Percentiles rank a stretch among this genome's conserved stretches.
Conservation (phyloP, 208 protist genomes). For the Trypanosoma lewisi region DNA sequence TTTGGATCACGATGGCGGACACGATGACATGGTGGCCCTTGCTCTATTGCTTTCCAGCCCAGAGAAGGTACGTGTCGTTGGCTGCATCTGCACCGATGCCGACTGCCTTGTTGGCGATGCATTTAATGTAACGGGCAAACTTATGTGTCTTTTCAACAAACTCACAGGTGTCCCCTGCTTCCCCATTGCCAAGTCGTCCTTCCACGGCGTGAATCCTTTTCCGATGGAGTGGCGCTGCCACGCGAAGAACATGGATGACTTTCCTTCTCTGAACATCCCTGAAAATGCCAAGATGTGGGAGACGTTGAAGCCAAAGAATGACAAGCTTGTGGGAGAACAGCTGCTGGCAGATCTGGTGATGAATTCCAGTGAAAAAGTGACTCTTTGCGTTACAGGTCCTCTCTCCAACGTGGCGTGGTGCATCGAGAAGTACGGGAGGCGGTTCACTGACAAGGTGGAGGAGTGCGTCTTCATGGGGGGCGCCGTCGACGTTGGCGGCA, state of each 20-base stretch:
- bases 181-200: constrained; percentile 68
- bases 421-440: constrained; percentile 72
- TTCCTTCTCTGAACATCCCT: constrained; percentile 79
- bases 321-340: constrained; percentile 66
- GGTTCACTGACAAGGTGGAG: constrained; percentile 76
- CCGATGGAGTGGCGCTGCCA: constrained; percentile 76
- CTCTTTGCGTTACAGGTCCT: constrained; percentile 85
- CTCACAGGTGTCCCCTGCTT: constrained; percentile 44
- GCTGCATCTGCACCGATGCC: constrained; percentile 75
- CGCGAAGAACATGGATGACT: constrained; percentile 83
- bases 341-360: constrained; percentile 78
- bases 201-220: constrained; percentile 82
- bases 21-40: constrained; percentile 84
- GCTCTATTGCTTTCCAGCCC: constrained; percentile 69
- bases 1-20: constrained; percentile 85
- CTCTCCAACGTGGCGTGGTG: constrained; percentile 86
- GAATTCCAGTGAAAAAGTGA: constrained; percentile 66
- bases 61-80: constrained; percentile 77
- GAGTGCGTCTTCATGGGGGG: constrained; percentile 89
- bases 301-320: constrained; percentile 35
- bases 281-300: constrained; percentile 51
- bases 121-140: constrained; percentile 69
- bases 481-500: constrained; percentile 78
- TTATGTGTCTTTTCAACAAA: constrained; percentile 74
- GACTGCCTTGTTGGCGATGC: constrained; percentile 82